Percentiles rank a stretch among this genome's conserved stretches.
Conservation (phyloP, 176 grass and related monocot genomes). For the Cymbopogon citratus region DNA sequence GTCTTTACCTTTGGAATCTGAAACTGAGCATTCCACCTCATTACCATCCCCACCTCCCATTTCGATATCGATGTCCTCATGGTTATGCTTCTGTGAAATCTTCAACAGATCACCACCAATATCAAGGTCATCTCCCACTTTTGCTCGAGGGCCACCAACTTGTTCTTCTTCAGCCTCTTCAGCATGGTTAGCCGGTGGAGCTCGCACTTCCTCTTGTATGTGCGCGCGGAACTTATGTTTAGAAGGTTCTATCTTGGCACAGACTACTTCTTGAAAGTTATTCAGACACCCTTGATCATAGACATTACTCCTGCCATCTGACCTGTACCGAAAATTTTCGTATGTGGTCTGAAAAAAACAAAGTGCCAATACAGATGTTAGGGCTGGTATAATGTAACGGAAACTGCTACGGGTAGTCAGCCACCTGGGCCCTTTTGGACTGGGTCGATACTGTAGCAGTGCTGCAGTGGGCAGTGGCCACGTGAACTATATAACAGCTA, state of each 20-base stretch:
- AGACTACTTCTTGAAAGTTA: slow-evolving; percentile 71
- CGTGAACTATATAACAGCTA: background rate
- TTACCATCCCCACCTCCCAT: slow-evolving; percentile 20
- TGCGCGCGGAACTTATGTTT: slow-evolving; percentile 46
- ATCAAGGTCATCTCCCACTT: slow-evolving; percentile 69
- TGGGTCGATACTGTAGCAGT: background rate
- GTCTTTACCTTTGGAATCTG: slow-evolving; percentile 21
- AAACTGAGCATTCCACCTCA: slow-evolving; percentile 29
- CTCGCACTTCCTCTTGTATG: slow-evolving; percentile 46
- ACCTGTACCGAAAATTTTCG: slow-evolving; percentile 70
- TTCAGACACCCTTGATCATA: slow-evolving; percentile 59
- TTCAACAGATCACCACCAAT: slow-evolving; percentile 57
- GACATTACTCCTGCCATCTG: slow-evolving; percentile 42
- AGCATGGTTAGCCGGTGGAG: slow-evolving; percentile 12
- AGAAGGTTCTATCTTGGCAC: slow-evolving; percentile 46
- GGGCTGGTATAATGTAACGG: background rate
- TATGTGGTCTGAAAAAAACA: slow-evolving; percentile 68
- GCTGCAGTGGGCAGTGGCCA: background rate
- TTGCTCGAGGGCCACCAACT: slow-evolving; percentile 36
- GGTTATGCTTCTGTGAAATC: slow-evolving; percentile 50
- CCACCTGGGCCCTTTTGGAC: background rate
- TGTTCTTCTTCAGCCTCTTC: slow-evolving; percentile 45
- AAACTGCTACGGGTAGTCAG: background rate
- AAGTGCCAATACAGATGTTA: slow-evolving; percentile 1
- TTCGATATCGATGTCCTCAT: slow-evolving; percentile 52